phyloP scores from a whole-genome alignment of 306 rosid species.

The Trifolium subterraneum region DNA sequence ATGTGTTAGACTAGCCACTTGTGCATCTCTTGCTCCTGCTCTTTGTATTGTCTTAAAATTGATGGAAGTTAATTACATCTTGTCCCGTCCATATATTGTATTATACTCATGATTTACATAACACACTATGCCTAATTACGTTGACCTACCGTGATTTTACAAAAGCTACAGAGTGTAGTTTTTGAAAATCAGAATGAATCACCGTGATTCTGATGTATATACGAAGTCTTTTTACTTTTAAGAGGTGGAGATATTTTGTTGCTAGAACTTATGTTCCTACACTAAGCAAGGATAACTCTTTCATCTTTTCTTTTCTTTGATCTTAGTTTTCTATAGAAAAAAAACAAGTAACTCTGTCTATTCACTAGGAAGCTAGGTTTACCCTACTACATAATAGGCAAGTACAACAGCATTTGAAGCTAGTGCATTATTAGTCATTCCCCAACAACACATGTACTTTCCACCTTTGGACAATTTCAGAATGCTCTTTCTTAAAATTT shows the following conservation, averaged over 20 bases:
- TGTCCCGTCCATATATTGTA: neutral
- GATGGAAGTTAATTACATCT: neutral
- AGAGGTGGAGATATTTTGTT: too few relatives aligned
- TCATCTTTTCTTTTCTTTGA: neutral
- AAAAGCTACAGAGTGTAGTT: too few relatives aligned
- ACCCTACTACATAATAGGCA: neutral
- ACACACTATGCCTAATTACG: too few relatives aligned
- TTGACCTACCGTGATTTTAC: too few relatives aligned
- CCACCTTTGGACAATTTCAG: neutral
- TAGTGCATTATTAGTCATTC: conserved; percentile 19
- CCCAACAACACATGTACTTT: neutral
- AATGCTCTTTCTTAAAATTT: neutral
- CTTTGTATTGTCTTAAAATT: neutral
- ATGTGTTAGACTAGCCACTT: too few relatives aligned
- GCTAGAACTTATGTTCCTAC: too few relatives aligned
- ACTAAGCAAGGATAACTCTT: conserved; percentile 1
- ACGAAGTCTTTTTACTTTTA: too few relatives aligned
- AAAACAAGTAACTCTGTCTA: neutral
- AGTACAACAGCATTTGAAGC: neutral
- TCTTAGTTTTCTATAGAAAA: neutral
- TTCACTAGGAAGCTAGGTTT: neutral
- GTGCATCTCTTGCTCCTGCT: too few relatives aligned
- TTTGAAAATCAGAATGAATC: too few relatives aligned
- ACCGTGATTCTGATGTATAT: too few relatives aligned
- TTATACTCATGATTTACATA: neutral